phyloP scores from a whole-genome alignment of 2,329 filamentous ascomycete genomes.

The Endoconidiophora polonica region DNA sequence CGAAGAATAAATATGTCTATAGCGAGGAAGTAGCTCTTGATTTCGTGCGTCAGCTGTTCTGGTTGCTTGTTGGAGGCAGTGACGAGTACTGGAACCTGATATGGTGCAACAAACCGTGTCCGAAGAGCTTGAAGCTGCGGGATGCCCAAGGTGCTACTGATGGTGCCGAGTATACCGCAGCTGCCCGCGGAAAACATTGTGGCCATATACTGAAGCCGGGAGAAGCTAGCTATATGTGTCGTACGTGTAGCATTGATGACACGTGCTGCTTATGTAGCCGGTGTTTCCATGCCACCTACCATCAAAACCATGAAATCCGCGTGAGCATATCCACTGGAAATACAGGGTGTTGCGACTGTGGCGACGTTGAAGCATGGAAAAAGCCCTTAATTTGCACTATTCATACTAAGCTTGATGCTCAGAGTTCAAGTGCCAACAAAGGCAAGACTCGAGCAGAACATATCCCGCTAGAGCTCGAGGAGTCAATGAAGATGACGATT shows the following conservation, averaged over 20 bases:
- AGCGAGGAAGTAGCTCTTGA: conserved; percentile 51
- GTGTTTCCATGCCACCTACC: conserved; percentile 91
- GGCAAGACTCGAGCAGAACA: conserved; percentile 14
- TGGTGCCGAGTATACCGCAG: conserved; percentile 85
- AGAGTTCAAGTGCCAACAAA: neutral
- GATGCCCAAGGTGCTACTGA: conserved; percentile 85
- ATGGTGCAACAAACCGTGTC: conserved; percentile 52
- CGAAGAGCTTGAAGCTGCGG: conserved; percentile 55
- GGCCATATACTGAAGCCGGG: conserved; percentile 94
- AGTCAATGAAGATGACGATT: conserved; percentile 72
- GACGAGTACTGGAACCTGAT: conserved; percentile 60
- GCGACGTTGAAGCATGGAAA: conserved; percentile 88
- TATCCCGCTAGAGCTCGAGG: conserved; percentile 60
- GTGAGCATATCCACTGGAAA: conserved; percentile 80
- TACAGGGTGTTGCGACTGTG: conserved; percentile 93
- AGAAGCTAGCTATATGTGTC: conserved; percentile 86
- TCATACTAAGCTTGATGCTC: conserved; percentile 48
- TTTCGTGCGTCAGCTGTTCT: conserved; percentile 68
- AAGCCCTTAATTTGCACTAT: conserved; percentile 82
- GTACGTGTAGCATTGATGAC: conserved; percentile 85
- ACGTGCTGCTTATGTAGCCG: conserved; percentile 88
- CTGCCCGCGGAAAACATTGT: conserved; percentile 80
- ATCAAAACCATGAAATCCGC: conserved; percentile 80
- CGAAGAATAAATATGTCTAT: conserved; percentile 59
- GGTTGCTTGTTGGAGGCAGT: conserved; percentile 63